phyloP scores from a whole-genome alignment of 225 moss, liverwort and hornwort genomes.

The Antitrichia curtipendula region DNA sequence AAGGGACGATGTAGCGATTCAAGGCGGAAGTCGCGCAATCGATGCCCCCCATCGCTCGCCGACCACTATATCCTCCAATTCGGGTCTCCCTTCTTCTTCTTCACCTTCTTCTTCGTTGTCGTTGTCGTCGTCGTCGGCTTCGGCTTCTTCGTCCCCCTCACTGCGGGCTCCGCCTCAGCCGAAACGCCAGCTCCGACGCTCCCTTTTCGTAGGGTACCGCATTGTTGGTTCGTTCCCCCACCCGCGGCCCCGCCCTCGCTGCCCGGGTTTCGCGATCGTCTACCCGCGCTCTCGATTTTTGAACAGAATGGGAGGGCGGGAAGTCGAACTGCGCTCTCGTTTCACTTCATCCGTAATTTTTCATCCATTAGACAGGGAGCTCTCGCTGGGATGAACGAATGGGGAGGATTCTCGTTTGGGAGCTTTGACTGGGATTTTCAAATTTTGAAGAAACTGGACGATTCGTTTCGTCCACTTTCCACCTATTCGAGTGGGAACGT shows the following conservation, averaged over 20 bases:
- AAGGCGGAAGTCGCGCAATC: neutral
- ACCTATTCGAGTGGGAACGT: too few species aligned
- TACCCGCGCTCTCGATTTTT: neutral
- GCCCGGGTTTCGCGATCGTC: neutral
- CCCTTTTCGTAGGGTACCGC: neutral
- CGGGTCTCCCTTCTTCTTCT: neutral
- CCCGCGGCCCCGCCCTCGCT: neutral
- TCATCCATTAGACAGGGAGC: neutral
- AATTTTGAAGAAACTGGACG: neutral
- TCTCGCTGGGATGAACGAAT: neutral
- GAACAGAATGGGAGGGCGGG: slow-evolving; percentile 24
- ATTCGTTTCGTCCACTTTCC: neutral
- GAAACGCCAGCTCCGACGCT: neutral
- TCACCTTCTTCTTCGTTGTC: neutral
- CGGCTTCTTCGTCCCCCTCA: neutral
- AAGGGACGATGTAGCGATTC: neutral
- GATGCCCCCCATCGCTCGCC: slow-evolving; percentile 1
- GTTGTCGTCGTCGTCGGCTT: neutral
- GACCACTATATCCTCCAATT: neutral
- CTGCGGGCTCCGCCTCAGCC: neutral
- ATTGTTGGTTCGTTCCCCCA: neutral
- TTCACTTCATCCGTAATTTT: neutral
- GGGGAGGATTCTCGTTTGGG: neutral
- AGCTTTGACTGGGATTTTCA: neutral
- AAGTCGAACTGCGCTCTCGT: neutral